Base-by-base conservation (phyloP, 2,329 filamentous ascomycete species). In the Ophiostoma australiae region DNA sequence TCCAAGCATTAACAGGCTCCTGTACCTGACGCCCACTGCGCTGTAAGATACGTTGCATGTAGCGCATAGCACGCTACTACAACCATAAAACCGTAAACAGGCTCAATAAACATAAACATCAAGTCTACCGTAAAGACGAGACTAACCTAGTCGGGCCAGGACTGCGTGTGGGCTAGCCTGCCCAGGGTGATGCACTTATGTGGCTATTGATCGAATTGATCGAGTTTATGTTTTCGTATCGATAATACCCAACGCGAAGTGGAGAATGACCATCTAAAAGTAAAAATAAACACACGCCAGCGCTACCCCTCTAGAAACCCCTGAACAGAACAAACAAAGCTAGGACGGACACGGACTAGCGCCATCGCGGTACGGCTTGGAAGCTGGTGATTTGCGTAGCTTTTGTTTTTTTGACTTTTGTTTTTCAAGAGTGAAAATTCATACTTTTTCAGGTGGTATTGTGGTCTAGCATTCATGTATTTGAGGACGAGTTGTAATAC, bases 301-400 rank as follows among this genome's bases (percentile, higher is more conserved):
- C 68, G 68, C 63, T 70, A 67, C 68, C 65, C 72, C 63, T 71
- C 65, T 66, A 71, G 61, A 33, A 65, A 66, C 71, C 71, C 71
- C 72, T 71, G 70, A 66, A 65, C 70, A n/a, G 41, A 44, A 5
- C 17, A 55, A 23, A 58, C 20, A 48, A 48, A 17, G 15, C 39
- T 41, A 44, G n/a, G 2, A 23, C 66, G 2, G 3, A 31, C 48
- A 2, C 2, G 15, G 66, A 3, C 23, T 66, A 66, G 35, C 2
- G n/a, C 20, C 31, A 37, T 66, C 63, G 63, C 35, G 61, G 61
- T 37, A 23, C 63, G 20, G 63, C 63, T 66, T 35, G 20, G 20
- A 33, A 48, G 44, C 27, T 39, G 63, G 20, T 39, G 33, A 11
- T 39, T 41, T 66, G 20, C 63, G 58, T 33, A 33, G 27, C 17